Base-by-base conservation (phyloP, 805 yeast species). In the Teunomyces funiuensis region DNA sequence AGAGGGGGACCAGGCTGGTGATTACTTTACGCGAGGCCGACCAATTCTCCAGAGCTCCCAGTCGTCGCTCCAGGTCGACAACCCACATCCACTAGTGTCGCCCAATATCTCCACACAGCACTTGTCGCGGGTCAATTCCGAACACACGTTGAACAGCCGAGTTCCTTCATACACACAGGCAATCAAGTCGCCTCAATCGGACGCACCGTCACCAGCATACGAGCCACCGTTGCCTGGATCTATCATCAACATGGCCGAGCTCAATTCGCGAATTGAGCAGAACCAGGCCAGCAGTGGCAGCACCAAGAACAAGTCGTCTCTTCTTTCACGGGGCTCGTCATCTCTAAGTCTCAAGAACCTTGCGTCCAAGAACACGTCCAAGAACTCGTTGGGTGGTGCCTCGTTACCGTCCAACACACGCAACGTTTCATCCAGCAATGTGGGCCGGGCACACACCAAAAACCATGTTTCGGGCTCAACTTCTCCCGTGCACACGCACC, bases 121-220 rank as follows among this genome's bases (percentile, higher is more conserved):
- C 53, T 58, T 82, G 36, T 80, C 89, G 2, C 69, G 89, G 41
- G 78, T 69, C 11, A 76, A 73, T 39, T 82, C 88, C 1, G 74
- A 65, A 26, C 36, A 28, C 1, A 40, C 28, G 5, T 30, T 88
- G 48, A 80, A 85, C 15, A 36, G n/a, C 20, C 68, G 79, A 37
- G 96, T 91, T 5, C 98, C 98, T 0, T 81, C 96, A 0, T 91
- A 91, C 61, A 76, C 74, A 6, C 82, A 85, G 23, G 97, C 98
- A 0, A 63, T 89, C 60, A 77, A 76, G 52, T 61, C 77, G 2
- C 81, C 74, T 34, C 59, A 57, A 8, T 47, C 46, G 6, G 62
- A 73, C 8, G 74, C 68, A 3, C 79, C 76, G 39, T 82, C 96
- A 2, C 97, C 97, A 0, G 75, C 77, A 2, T 89, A 88, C 59